Evolutionary conservation across 1,284 basidiomycete genomes (phyloP).

Genomic region (Boletus semigastroideus): DNA sequence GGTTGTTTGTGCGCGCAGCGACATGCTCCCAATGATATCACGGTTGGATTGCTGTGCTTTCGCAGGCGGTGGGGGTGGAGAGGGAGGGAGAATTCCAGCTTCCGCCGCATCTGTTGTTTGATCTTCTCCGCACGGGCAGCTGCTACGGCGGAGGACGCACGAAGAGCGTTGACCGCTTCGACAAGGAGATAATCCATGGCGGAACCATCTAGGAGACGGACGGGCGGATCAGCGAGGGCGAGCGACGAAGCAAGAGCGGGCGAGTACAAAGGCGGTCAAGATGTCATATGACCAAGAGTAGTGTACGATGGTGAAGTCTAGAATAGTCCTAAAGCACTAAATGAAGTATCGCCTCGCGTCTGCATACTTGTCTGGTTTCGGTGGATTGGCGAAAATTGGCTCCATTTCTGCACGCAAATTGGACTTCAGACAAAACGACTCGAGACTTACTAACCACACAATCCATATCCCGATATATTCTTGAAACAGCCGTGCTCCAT

Average conservation of each 20-base stretch:
- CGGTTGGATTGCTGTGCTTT: slow-evolving; percentile 42
- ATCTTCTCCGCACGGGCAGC: slow-evolving; percentile 60
- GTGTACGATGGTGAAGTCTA: no score
- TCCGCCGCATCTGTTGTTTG: slow-evolving; percentile 73
- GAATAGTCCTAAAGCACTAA: slow-evolving; percentile 5
- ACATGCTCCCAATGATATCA: slow-evolving; percentile 33
- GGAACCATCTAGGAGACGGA: slow-evolving; percentile 65
- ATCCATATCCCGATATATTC: slow-evolving; percentile 69
- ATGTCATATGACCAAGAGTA: no score
- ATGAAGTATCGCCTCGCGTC: slow-evolving; percentile 56
- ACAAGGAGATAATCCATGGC: slow-evolving; percentile 86
- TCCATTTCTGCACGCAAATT: slow-evolving; percentile 46
- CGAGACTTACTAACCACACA: slow-evolving; percentile 61
- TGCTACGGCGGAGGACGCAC: slow-evolving; percentile 56
- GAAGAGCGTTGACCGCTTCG: slow-evolving; percentile 42
- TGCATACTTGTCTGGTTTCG: slow-evolving; percentile 59
- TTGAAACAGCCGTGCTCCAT: slow-evolving; percentile 69
- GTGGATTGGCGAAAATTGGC: slow-evolving; percentile 63
- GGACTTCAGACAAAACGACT: slow-evolving; percentile 1
- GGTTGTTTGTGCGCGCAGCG: slow-evolving; percentile 15
- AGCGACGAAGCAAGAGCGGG: no score
- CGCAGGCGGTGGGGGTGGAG: slow-evolving; percentile 36
- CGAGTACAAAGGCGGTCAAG: no score
- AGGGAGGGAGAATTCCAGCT: slow-evolving; percentile 42
- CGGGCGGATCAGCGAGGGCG: slow-evolving; percentile 62